Base-by-base conservation (phyloP, 1,139 yeast species). In the Blastobotrys proliferans region DNA sequence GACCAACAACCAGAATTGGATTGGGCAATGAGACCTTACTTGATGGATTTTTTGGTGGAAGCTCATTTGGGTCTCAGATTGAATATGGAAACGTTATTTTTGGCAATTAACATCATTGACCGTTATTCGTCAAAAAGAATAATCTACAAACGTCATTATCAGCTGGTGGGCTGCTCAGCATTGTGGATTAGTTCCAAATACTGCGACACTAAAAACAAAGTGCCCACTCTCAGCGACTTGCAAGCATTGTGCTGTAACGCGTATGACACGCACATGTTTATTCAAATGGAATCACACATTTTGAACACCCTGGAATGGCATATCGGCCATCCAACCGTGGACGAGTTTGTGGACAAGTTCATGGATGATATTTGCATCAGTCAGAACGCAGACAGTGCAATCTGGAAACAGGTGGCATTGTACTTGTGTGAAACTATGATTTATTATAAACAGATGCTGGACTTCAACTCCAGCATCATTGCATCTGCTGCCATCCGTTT, bases 131-230 rank as follows among this genome's bases (percentile, higher is more conserved):
- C 97, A 29, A 83, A 81, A 57, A 74, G 98, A 52, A 83, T 90
- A 16, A 95, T 90, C n/a, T 85, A 83, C 66, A 85, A 84, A 58
- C 79, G 88, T 53, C 97, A 92, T 62, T 88, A 87, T 62, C 97
- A 90, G 62, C 70, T 92, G 50, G 92, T 92, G 11, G 96, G 96
- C 2, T 84, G 95, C 57, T 83, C 96, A 1, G 86, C 96, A 4
- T 72, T 92, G 44, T 90, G 97, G 97, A 79, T 92, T 37, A 96
- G 97, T 6, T 87, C 95, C 43, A 92, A 92, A 64, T 86, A 84
- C 63, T 88, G 86, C 58, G 97, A 88, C 63, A 84, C 84, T 60
- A 90, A 90, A 66, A 74, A 79, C 46, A 70, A 86, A 45, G 88
- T 87, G 3, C 96, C 97, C 24, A 81, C 92, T 1, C 71, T 88